These are phyloP conservation scores for Isoetes taiwanensis DNA, from an alignment of 75 land plant species.

Conservation along the genomic window DNA sequence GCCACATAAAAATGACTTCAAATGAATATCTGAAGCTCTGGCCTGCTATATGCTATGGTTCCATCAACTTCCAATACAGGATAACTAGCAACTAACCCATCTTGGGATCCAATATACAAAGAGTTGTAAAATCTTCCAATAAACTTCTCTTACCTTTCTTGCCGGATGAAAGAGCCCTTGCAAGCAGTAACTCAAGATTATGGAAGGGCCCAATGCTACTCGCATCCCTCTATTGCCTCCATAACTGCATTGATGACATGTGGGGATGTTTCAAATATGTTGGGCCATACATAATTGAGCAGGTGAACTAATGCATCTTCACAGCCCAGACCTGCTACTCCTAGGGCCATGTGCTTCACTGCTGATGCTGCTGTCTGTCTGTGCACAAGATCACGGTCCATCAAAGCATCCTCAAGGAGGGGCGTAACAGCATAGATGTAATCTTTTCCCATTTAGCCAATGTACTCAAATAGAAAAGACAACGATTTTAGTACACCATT, in stretches of 20 bases:
- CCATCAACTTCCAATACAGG: conserved; percentile 72
- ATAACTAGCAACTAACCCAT: conserved; percentile 81
- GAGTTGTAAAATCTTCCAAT: conserved; percentile 99
- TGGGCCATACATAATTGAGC: conserved; percentile 91
- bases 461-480: conserved; percentile 91
- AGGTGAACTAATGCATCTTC: conserved; percentile 89
- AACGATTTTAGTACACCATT: conserved; percentile 94
- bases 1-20: no score
- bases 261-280: conserved; percentile 97
- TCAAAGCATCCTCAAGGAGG: conserved; percentile 86
- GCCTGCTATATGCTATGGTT: conserved; percentile 52
- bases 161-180: conserved; percentile 97
- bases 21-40: conserved; percentile 75
- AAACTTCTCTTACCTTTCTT: conserved; percentile 91
- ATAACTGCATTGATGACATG: conserved; percentile 96
- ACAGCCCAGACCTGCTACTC: conserved; percentile 95
- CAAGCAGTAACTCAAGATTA: conserved; percentile 74
- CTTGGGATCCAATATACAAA: conserved; percentile 83
- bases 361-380: conserved; percentile 98
- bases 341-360: conserved; percentile 96
- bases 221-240: conserved; percentile 99
- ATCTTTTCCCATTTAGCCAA: conserved; percentile 98
- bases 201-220: conserved; percentile 77
- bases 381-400: conserved; percentile 92
- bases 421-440: conserved; percentile 98